A percentile compares a stretch with the other conserved stretches of the same genome.
Conservation (phyloP, 192 early-diverging fungal species). For the Coemansia sp. region DNA sequence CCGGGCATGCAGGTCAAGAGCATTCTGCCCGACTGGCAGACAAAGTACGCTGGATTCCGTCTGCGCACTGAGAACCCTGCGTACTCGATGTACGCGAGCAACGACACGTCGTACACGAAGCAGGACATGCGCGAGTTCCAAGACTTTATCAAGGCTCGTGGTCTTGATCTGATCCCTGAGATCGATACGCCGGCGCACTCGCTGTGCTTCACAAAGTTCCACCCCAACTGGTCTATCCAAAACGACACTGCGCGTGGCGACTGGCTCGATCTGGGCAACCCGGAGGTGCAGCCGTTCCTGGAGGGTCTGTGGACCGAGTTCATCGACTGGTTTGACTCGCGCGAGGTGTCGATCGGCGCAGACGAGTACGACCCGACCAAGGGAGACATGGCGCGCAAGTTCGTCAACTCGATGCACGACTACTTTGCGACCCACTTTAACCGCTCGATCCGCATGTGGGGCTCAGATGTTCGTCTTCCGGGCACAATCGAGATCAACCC, state of each 20-base stretch:
- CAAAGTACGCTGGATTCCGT: constrained; percentile 51
- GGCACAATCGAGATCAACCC: constrained; percentile 47
- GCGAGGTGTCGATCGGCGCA: constrained; percentile 48
- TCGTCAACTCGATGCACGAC: constrained; percentile 45
- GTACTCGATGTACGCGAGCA: constrained; percentile 45
- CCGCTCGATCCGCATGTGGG: constrained; percentile 49
- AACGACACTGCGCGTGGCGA: constrained; percentile 38
- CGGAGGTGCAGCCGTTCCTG: constrained; percentile 36
- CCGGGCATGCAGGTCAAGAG: constrained; percentile 35
- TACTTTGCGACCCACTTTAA: constrained; percentile 49
- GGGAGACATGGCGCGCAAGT: constrained; percentile 43
- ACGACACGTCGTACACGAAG: constrained; percentile 45
- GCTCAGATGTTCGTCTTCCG: constrained; percentile 45
- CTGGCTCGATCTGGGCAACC: constrained; percentile 54
- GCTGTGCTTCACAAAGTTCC: constrained; percentile 53
- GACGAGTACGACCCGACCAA: constrained; percentile 50
- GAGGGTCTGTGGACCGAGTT: constrained; percentile 51
- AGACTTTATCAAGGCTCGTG: constrained; percentile 49
- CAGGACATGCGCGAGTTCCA: constrained; percentile 50
- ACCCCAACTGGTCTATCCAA: constrained; percentile 50
- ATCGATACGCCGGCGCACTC: constrained; percentile 54
- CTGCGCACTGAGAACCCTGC: constrained; percentile 46
- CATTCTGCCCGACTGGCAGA: constrained; percentile 35
- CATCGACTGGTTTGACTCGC: constrained; percentile 52
- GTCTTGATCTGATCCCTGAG: constrained; percentile 50